These are phyloP conservation scores for Sphagnum tenellum DNA, from an alignment of 225 moss, liverwort and hornwort genomes.

Conservation along the genomic window DNA sequence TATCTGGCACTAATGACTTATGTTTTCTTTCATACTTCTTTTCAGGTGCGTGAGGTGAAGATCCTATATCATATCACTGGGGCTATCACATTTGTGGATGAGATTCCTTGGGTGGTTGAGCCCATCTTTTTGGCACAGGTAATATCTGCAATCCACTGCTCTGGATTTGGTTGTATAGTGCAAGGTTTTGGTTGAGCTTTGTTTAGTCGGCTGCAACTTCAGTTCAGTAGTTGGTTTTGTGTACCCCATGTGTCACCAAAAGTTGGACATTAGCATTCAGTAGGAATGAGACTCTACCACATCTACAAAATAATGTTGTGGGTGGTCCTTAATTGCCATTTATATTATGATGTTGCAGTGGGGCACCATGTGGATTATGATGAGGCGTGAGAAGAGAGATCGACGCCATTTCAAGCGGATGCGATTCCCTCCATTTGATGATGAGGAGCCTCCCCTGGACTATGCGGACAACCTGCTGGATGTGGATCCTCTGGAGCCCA, in stretches of 20 bases:
- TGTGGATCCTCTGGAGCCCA: slow-evolving; percentile 92
- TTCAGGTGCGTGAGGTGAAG: slow-evolving; percentile 85
- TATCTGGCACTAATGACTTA: too few relatives aligned
- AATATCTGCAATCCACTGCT: background rate
- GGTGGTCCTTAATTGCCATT: background rate
- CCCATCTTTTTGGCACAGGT: slow-evolving; percentile 99
- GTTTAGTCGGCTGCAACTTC: too few relatives aligned
- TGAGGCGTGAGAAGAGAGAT: slow-evolving; percentile 98
- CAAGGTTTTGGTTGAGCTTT: background rate
- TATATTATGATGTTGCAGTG: slow-evolving; percentile 42
- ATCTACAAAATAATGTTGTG: background rate
- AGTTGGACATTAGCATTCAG: too few relatives aligned
- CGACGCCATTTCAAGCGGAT: slow-evolving; percentile 97
- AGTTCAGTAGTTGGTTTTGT: too few relatives aligned
- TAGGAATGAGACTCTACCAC: too few relatives aligned
- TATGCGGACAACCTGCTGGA: slow-evolving; percentile 94
- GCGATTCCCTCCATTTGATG: slow-evolving; percentile 98
- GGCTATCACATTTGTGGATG: slow-evolving; percentile 95
- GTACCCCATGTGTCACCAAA: too few relatives aligned
- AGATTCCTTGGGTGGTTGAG: slow-evolving; percentile 99
- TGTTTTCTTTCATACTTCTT: background rate
- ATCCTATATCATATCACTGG: slow-evolving; percentile 98
- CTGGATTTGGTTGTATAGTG: too few relatives aligned
- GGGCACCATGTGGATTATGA: slow-evolving; percentile 99
- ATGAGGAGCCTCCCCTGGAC: slow-evolving; percentile 98